A percentile compares a stretch with the other conserved stretches of the same genome.
phyloP scores from a whole-genome alignment of 495 filamentous ascomycete species.

The Hypomontagnella monticulosa region DNA sequence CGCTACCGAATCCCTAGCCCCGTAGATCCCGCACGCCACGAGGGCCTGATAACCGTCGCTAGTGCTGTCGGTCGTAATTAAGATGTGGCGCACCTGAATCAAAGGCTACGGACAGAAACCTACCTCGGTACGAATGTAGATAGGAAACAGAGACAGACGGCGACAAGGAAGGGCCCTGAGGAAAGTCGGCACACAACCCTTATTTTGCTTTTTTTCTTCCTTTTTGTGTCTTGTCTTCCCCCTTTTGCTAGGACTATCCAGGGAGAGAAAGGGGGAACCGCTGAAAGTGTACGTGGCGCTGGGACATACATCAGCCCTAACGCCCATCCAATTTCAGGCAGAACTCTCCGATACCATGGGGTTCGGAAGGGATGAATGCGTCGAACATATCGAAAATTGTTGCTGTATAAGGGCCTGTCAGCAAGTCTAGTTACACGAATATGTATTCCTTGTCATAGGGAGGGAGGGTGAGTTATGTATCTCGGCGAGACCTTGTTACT shows the following conservation, averaged over 20 bases:
- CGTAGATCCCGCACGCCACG: conserved; percentile 12
- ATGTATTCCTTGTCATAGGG: no score
- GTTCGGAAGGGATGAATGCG: background rate
- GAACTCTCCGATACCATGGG: conserved; percentile 4
- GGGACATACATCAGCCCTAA: conserved; percentile 22
- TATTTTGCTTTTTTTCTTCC: background rate
- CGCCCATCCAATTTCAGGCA: background rate
- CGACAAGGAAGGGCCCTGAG: background rate
- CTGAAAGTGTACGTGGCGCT: background rate
- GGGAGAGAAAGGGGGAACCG: background rate
- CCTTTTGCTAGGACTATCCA: background rate
- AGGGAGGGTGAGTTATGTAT: no score
- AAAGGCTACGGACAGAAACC: background rate
- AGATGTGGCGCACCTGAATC: conserved; percentile 1
- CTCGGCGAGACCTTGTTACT: no score
- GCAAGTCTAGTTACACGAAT: no score
- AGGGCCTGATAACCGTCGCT: background rate
- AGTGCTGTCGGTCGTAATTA: conserved; percentile 9
- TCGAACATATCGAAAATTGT: background rate
- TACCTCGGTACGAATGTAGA: background rate
- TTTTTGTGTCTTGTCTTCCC: background rate
- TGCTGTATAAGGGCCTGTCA: background rate
- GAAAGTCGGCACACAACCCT: background rate
- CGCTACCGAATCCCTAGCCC: background rate
- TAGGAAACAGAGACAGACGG: background rate